Percentiles rank a stretch among this genome's conserved stretches.
These are phyloP conservation scores for Colletotrichum tamarilloi DNA, from an alignment of 2,329 filamentous ascomycete species.

Conservation along the genomic window DNA sequence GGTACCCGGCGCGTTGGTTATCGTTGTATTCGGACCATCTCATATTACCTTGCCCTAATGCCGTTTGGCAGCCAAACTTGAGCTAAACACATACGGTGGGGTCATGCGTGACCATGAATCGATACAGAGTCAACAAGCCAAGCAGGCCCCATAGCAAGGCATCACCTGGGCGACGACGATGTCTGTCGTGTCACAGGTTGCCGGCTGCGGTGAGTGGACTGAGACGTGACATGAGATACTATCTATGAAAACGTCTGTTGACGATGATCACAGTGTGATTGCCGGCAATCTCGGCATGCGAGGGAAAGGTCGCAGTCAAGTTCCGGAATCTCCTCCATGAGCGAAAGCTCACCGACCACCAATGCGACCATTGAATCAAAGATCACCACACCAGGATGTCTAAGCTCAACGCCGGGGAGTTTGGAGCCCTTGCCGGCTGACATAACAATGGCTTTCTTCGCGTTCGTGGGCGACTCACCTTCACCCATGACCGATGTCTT, in stretches of 20 bases:
- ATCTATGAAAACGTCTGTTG: not conserved
- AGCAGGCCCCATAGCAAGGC: not conserved
- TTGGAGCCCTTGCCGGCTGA: slow-evolving; percentile 1
- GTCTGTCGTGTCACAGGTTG: slow-evolving; percentile 1
- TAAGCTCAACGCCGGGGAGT: not conserved
- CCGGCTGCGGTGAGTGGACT: not conserved
- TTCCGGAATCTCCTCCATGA: not conserved
- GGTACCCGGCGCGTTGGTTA: not conserved
- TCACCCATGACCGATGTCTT: slow-evolving; percentile 28
- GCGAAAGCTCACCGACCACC: not conserved
- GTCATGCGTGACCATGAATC: not conserved
- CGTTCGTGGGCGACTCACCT: slow-evolving; percentile 20
- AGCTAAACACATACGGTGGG: not conserved
- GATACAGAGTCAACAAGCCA: not conserved
- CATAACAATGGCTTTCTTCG: slow-evolving; percentile 17
- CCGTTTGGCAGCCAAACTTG: not conserved
- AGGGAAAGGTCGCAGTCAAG: not conserved
- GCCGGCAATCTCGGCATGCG: not conserved
- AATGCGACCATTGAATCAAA: not conserved
- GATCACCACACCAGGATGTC: not conserved
- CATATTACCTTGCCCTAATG: not conserved
- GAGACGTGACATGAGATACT: not conserved
- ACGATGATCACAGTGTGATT: slow-evolving; percentile 13
- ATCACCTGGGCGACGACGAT: not conserved
- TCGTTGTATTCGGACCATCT: not conserved